phyloP scores from a whole-genome alignment of 257 asterid species.

The Jaltomata sinuosa region DNA sequence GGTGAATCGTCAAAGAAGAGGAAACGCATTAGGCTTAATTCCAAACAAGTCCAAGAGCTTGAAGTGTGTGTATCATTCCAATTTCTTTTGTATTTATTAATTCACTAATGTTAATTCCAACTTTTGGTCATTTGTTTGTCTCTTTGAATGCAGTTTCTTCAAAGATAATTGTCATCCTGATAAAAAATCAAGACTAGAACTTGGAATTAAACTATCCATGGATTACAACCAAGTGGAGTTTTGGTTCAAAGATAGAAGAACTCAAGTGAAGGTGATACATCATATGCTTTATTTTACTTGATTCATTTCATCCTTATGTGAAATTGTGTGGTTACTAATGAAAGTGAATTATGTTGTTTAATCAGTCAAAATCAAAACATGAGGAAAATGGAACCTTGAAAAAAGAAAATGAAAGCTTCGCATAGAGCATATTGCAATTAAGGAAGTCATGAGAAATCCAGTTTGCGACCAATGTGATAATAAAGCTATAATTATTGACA shows the following conservation, averaged over 20 bases:
- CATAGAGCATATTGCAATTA: conserved; percentile 46
- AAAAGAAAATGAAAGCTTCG: conserved; percentile 70
- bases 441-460: conserved; percentile 56
- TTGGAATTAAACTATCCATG: neutral
- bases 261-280: conserved; percentile 61
- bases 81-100: neutral
- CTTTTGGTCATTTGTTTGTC: neutral
- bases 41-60: conserved; percentile 67
- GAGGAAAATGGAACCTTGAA: conserved; percentile 52
- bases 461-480: conserved; percentile 54
- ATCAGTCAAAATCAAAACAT: conserved; percentile 57
- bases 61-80: conserved; percentile 37
- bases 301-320: neutral
- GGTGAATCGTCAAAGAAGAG: conserved; percentile 31
- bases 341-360: conserved; percentile 2
- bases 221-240: neutral
- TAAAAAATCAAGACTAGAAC: too few species aligned
- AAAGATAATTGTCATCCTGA: neutral
- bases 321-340: neutral
- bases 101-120: neutral
- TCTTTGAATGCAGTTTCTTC: conserved; percentile 17
- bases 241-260: conserved; percentile 53
- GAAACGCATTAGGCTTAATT: conserved; percentile 50
- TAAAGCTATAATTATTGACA: conserved; percentile 40
- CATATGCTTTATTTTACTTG: neutral